Evolutionary conservation across 1,284 basidiomycete species (phyloP).

Genomic region (Boletus calvinii): DNA sequence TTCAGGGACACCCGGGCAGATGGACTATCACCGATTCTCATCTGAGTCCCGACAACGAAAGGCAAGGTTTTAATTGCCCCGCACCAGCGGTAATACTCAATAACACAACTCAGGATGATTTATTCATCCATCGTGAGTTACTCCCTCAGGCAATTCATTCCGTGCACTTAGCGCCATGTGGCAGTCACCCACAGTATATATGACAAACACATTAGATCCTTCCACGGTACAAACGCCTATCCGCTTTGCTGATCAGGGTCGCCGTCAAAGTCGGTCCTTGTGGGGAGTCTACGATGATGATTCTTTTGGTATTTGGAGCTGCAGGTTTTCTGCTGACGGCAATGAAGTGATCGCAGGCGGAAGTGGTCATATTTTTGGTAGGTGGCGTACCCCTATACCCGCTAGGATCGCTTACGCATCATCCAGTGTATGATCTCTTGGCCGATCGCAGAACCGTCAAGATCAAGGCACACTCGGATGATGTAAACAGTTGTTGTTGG

Average conservation of each 20-base stretch:
- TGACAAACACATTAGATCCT: conserved; percentile 79
- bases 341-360: conserved; percentile 86
- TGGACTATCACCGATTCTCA: conserved; percentile 98
- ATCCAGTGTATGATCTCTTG: conserved; percentile 85
- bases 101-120: conserved; percentile 64
- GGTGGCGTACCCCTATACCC: conserved; percentile 11
- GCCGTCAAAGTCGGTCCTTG: conserved; percentile 28
- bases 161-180: conserved; percentile 7
- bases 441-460: conserved; percentile 78
- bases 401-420: not conserved
- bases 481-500: conserved; percentile 97
- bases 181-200: conserved; percentile 74
- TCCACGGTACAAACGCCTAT: conserved; percentile 72
- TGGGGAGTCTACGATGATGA: conserved; percentile 47
- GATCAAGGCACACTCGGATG: conserved; percentile 83
- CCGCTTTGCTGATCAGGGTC: conserved; percentile 57
- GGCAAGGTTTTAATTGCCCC: conserved; percentile 51
- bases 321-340: conserved; percentile 94
- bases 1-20: conserved; percentile 70
- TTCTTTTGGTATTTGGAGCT: conserved; percentile 83
- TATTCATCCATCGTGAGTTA: conserved; percentile 80
- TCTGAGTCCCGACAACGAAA: conserved; percentile 87
- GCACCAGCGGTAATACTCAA: conserved; percentile 44
- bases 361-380: conserved; percentile 76
- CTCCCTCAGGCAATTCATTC: not conserved